These are phyloP conservation scores for Periconia digitata DNA, from an alignment of 2,329 filamentous ascomycete species.

Conservation along the genomic window DNA sequence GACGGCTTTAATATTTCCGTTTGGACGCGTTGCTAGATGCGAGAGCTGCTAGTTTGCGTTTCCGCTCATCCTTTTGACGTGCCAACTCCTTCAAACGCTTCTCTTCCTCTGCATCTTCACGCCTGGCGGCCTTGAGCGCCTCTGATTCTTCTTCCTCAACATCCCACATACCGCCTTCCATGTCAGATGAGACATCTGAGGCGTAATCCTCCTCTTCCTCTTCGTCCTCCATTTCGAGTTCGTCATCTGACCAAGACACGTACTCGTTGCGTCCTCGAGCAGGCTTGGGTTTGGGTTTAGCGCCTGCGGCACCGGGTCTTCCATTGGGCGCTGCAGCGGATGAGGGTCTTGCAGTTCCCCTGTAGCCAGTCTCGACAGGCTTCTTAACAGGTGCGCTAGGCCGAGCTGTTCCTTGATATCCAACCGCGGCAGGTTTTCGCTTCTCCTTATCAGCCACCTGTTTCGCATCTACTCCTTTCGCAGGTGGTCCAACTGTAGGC, in stretches of 20 bases:
- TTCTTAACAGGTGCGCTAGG: conserved; percentile 29
- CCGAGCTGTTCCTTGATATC: conserved; percentile 54
- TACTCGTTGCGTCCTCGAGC: conserved; percentile 42
- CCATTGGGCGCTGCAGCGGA: conserved; percentile 24
- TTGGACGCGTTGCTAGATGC: conserved; percentile 32
- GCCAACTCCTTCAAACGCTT: conserved; percentile 29
- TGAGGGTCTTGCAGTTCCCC: conserved; percentile 39
- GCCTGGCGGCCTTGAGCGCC: conserved; percentile 63
- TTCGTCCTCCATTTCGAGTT: conserved; percentile 34
- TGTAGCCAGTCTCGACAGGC: conserved; percentile 37
- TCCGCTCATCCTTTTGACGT: conserved; percentile 39
- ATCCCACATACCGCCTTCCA: conserved; percentile 73
- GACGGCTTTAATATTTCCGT: conserved; percentile 23
- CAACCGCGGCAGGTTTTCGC: conserved; percentile 41
- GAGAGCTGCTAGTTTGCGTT: conserved; percentile 34
- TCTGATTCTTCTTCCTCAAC: conserved; percentile 70
- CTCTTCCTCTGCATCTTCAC: conserved; percentile 67
- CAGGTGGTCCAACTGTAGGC: conserved; percentile 14
- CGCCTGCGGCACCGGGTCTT: conserved; percentile 25
- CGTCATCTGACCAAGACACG: conserved; percentile 42
- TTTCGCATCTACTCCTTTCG: conserved; percentile 23
- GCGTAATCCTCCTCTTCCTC: conserved; percentile 66
- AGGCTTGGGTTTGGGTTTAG: conserved; percentile 32
- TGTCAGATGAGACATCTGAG: conserved; percentile 71
- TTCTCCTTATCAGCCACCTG: conserved; percentile 34